These are phyloP conservation scores for Exserohilum turcica DNA, from an alignment of 2,329 filamentous ascomycete species.

Conservation along the genomic window DNA sequence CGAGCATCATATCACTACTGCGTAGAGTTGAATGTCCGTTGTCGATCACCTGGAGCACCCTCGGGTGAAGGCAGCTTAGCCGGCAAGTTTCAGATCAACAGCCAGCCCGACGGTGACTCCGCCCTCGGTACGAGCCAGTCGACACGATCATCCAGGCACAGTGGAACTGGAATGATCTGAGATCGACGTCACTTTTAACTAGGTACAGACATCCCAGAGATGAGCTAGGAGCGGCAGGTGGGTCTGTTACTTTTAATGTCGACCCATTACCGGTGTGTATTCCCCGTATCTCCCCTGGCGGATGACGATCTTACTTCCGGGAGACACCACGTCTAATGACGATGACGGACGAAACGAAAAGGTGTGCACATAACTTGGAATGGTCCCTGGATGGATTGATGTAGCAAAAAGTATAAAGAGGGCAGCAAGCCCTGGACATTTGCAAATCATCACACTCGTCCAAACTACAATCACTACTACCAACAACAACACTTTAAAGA, in stretches of 20 bases:
- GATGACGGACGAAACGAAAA: constrained; percentile 11
- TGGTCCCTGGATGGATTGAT: constrained; percentile 6
- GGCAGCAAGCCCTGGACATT: constrained; percentile 20
- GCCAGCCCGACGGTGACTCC: constrained; percentile 25
- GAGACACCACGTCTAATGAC: constrained; percentile 1
- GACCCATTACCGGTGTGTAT: constrained; percentile 15
- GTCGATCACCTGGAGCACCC: constrained; percentile 27
- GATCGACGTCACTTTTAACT: constrained; percentile 36
- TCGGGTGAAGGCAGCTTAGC: constrained; percentile 23
- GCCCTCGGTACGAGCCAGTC: constrained; percentile 23
- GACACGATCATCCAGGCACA: constrained; percentile 18
- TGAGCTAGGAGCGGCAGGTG: constrained; percentile 21
- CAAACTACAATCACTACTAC: constrained; percentile 20
- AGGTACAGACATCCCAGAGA: constrained; percentile 16
- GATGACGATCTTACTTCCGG: constrained; percentile 32
- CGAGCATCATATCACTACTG: constrained; percentile 27
- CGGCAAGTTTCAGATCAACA: constrained; percentile 30
- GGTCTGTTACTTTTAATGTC: constrained; percentile 21
- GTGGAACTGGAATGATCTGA: constrained; percentile 30
- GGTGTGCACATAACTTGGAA: constrained; percentile 9
- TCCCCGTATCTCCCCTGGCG: constrained; percentile 17
- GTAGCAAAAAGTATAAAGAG: constrained; percentile 41
- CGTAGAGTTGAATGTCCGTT: constrained; percentile 26
- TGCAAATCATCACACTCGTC: constrained; percentile 34
- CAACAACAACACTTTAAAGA: constrained; percentile 13